Base-by-base conservation (phyloP, 2,329 filamentous ascomycete genomes). In the Colletotrichum navitas region DNA sequence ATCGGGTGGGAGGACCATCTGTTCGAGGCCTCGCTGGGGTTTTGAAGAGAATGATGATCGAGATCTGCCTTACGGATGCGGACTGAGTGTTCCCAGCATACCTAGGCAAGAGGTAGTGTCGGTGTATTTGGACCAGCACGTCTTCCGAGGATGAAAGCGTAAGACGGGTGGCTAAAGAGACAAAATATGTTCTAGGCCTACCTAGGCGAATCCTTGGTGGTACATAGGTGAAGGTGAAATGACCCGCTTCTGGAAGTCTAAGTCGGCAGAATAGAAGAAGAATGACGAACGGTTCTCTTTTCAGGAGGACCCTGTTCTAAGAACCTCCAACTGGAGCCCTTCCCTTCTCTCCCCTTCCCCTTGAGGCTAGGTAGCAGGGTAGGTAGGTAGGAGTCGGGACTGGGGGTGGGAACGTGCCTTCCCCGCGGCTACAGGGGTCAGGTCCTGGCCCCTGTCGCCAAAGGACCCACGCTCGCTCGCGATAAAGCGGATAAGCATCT, bases 1-100 rank as follows among this genome's bases (percentile, higher is more conserved):
- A 36, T 66, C 14, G 34, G 70, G 67, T 32, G 61, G 70, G 55
- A 71, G 61, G 49, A 71, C 70, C 70, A 72, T 72, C 49, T 71
- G 56, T 32, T n/a, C 24, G 56, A 63, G 34, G 51, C 24, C 26
- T 36, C 18, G 49, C 14, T 29, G 26, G 49, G 24, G 43, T 47
- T 63, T 36, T 36, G n/a, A 43, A 10, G 58, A 43, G 29, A 56
- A 29, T 26, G 39, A 16, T 43, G 32, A 24, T 63, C 24, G 24
- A 61, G 54, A 55, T 66, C 16, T 49, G 32, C 32, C 29, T 36
- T 49, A 60, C 52, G 55, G 26, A 47, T 49, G 39, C 55, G 63
- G 63, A 61, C 14, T 45, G 52, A 60, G 21, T 26, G 26, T 55
- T 16, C 36, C 16, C n/a, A 45, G 36, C 11, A 21, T 47, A 47